phyloP scores from a whole-genome alignment of 257 asterid genomes.

The Fraxinus excelsior region DNA sequence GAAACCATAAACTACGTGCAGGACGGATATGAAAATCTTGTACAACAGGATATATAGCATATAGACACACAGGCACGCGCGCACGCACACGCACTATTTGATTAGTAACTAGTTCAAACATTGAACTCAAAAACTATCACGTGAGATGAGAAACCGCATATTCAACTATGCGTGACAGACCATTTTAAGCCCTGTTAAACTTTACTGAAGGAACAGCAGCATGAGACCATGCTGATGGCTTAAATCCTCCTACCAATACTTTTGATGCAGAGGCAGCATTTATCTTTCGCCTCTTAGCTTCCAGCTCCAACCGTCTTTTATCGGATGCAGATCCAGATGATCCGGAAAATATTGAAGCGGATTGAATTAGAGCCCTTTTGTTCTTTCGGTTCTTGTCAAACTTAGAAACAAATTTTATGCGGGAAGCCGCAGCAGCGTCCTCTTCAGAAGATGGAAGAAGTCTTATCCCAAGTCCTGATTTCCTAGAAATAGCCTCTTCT shows the following conservation, averaged over 20 bases:
- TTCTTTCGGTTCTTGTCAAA: conserved; percentile 73
- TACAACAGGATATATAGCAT: no score
- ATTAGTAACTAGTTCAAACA: background rate
- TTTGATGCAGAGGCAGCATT: conserved; percentile 69
- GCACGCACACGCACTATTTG: background rate
- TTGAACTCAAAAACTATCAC: background rate
- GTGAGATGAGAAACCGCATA: no score
- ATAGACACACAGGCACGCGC: background rate
- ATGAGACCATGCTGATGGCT: conserved; percentile 66
- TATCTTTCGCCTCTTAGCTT: conserved; percentile 76
- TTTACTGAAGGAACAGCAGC: background rate
- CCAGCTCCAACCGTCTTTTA: conserved; percentile 58
- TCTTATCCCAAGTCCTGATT: conserved; percentile 75
- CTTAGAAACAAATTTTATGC: conserved; percentile 59
- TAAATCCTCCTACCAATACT: conserved; percentile 66
- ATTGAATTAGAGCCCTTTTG: conserved; percentile 71
- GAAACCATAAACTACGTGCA: background rate
- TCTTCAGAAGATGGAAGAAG: conserved; percentile 75
- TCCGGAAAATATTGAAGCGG: conserved; percentile 83
- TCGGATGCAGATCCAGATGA: conserved; percentile 34
- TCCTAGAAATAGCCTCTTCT: conserved; percentile 76
- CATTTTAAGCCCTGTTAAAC: conserved; percentile 18
- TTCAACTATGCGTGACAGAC: background rate
- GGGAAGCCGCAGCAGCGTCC: conserved; percentile 68
- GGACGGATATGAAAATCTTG: background rate